Conservation (phyloP, 495 filamentous ascomycete genomes). For the Hypoxylon cercidicola region DNA sequence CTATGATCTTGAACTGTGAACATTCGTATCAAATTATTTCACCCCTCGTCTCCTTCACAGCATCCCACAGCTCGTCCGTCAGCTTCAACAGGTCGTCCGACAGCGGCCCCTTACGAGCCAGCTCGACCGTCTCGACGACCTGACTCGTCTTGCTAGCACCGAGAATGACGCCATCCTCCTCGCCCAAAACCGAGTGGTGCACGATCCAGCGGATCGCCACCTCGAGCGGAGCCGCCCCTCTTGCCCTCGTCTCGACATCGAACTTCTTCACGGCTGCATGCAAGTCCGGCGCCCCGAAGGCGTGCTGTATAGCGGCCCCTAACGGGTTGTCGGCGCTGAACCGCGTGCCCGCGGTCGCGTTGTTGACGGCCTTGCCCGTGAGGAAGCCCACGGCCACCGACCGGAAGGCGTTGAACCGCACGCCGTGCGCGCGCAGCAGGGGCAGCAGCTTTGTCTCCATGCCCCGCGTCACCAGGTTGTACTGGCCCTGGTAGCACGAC, state of each 20-base stretch:
- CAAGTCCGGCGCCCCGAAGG: slow-evolving; percentile 57
- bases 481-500: slow-evolving; percentile 55
- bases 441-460: slow-evolving; percentile 53
- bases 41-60: slow-evolving; percentile 26
- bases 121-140: slow-evolving; percentile 60
- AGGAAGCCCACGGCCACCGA: slow-evolving; percentile 59
- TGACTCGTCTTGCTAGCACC: slow-evolving; percentile 62
- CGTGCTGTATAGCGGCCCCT: slow-evolving; percentile 48
- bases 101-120: slow-evolving; percentile 58
- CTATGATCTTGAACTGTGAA: not conserved
- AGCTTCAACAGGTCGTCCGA: slow-evolving; percentile 19
- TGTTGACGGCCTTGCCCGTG: slow-evolving; percentile 49
- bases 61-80: slow-evolving; percentile 31
- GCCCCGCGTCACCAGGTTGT: slow-evolving; percentile 53
- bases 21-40: slow-evolving; percentile 21
- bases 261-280: slow-evolving; percentile 56
- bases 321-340: slow-evolving; percentile 46
- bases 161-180: slow-evolving; percentile 64
- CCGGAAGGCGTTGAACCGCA: slow-evolving; percentile 62
- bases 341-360: slow-evolving; percentile 50
- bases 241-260: slow-evolving; percentile 55
- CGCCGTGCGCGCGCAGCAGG: slow-evolving; percentile 57
- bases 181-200: slow-evolving; percentile 61
- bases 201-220: slow-evolving; percentile 67
- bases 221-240: slow-evolving; percentile 59